Conservation (phyloP, 2,329 filamentous ascomycete species). For the Hypomyces perniciosus region DNA sequence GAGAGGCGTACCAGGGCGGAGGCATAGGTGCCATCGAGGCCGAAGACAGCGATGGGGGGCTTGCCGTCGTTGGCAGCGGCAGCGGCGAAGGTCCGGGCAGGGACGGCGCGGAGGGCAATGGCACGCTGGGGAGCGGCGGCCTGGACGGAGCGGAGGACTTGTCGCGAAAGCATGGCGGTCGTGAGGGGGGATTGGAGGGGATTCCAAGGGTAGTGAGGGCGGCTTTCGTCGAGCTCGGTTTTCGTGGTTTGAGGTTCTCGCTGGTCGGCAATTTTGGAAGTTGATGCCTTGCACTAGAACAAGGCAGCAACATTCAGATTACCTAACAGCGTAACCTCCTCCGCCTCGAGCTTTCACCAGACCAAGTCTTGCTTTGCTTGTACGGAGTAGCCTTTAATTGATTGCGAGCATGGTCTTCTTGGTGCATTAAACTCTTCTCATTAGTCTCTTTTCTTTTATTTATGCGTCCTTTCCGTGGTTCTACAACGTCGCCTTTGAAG, state of each 20-base stretch:
- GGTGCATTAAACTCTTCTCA: neutral
- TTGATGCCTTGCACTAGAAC: constrained; percentile 32
- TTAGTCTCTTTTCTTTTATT: constrained; percentile 5
- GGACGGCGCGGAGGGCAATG: constrained; percentile 36
- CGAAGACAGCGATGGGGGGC: constrained; percentile 87
- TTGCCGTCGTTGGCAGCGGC: constrained; percentile 61
- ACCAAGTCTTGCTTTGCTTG: neutral
- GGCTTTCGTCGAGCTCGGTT: constrained; percentile 26
- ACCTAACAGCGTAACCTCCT: constrained; percentile 21
- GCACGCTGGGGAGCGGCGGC: constrained; percentile 56
- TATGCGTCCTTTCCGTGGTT: constrained; percentile 4
- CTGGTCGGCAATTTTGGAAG: constrained; percentile 38
- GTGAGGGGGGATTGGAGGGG: constrained; percentile 17
- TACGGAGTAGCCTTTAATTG: neutral
- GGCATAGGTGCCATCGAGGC: constrained; percentile 96
- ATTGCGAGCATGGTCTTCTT: neutral
- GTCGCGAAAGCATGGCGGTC: constrained; percentile 53
- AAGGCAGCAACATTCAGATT: constrained; percentile 33
- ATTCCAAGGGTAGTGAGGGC: constrained; percentile 23
- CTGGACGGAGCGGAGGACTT: constrained; percentile 51
- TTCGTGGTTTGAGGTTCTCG: constrained; percentile 27
- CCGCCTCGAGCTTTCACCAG: neutral
- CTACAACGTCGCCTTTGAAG: neutral
- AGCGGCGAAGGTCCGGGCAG: constrained; percentile 75
- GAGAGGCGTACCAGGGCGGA: constrained; percentile 79